Base-by-base conservation (phyloP, 257 asterid species). In the Petunia secreta region DNA sequence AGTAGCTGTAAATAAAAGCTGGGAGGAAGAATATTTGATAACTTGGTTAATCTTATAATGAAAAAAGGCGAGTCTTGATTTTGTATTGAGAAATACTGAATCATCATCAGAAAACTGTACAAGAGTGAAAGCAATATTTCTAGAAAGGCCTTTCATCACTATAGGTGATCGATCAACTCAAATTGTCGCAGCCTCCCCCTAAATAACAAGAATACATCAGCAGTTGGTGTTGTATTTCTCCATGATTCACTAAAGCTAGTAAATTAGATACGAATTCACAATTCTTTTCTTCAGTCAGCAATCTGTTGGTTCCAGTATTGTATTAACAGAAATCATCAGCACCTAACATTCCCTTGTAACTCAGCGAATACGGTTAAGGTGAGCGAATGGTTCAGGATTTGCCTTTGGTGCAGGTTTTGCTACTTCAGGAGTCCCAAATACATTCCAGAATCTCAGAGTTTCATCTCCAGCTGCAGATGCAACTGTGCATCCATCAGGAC, bases 401-500 rank as follows among this genome's bases (percentile, higher is more conserved):
- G 96, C 67, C 86, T 94, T 94, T 6, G 97, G 89, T 1, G 91
- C 91, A 75, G 96, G 88, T 86, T 93, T 92, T 14, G 95, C 92
- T 52, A 85, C 92, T 90, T 95, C 92, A 71, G 98, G 98, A 54
- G 94, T 85, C 76, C 98, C 98, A 68, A 95, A 95, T 7, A 90
- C 98, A 43, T 93, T 93, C 98, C 98, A 95, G 75, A 95, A 95
- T 80, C 97, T 85, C 66, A 94, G 93, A 10, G 97, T 94, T 85
- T 92, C 98, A 79, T 93, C 98, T 39, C 96, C 98, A 8, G 98
- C 98, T 76, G 98, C 98, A 75, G 98, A 90, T 5, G 98, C 98
- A 41, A 94, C 98, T 2, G 98, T 93, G 85, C 94, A 91, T 34
- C 98, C 98, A 85, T 93, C 97, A 4, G 98, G 98, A 62, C 98